These are phyloP conservation scores for Dactylis glomerata DNA, from an alignment of 176 grass and related monocot genomes.

Conservation along the genomic window DNA sequence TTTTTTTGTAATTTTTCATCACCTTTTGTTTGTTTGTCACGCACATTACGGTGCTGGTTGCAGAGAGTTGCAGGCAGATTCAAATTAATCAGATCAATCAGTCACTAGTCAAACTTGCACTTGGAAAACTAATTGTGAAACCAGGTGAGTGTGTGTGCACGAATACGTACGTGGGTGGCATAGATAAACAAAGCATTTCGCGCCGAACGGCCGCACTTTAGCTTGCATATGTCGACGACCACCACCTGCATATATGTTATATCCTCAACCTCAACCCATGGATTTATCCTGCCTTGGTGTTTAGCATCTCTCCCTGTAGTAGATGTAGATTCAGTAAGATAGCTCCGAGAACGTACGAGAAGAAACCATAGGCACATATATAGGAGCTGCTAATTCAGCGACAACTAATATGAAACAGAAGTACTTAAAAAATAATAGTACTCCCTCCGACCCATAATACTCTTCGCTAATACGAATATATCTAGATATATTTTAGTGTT, in stretches of 20 bases:
- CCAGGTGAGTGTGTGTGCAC: constrained; percentile 18
- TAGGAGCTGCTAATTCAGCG: no score
- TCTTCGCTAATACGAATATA: no score
- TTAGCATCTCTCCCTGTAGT: background rate
- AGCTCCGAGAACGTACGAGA: background rate
- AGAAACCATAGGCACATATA: background rate
- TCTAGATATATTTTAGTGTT: no score
- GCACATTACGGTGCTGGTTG: background rate
- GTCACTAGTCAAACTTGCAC: background rate
- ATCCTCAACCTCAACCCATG: no score
- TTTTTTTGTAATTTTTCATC: background rate
- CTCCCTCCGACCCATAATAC: no score
- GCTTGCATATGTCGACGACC: constrained; percentile 11
- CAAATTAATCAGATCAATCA: background rate
- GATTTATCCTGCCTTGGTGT: background rate
- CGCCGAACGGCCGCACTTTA: constrained; percentile 80
- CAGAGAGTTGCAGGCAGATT: background rate
- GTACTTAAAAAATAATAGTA: no score
- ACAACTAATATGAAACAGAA: no score
- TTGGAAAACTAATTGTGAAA: background rate
- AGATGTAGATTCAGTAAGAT: background rate
- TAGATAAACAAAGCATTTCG: constrained; percentile 68
- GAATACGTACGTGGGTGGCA: background rate
- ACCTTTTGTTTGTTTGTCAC: background rate
- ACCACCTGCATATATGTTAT: background rate